phyloP scores from a whole-genome alignment of 2,329 filamentous ascomycete species.

The Berkeleyomyces rouxiae region DNA sequence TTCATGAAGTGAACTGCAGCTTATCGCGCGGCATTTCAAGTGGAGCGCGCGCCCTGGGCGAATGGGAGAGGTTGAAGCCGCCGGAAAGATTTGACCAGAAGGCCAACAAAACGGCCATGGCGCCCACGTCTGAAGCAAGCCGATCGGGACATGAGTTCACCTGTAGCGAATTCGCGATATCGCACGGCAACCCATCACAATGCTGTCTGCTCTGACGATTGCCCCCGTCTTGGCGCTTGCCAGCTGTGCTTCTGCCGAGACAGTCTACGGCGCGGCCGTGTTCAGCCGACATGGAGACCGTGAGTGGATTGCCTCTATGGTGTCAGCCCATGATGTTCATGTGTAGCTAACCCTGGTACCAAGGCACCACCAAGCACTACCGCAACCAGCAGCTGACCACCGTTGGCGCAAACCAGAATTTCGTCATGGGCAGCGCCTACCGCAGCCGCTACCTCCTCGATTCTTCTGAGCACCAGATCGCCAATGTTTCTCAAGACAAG shows the following conservation, averaged over 20 bases:
- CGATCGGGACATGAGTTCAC: too few relatives aligned
- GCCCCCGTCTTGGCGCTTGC: slow-evolving; percentile 9
- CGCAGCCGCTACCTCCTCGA: slow-evolving; percentile 16
- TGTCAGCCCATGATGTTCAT: neutral
- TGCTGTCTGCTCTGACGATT: slow-evolving; percentile 2
- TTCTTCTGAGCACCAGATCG: slow-evolving; percentile 19
- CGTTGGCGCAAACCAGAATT: slow-evolving; percentile 22
- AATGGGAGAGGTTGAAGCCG: neutral
- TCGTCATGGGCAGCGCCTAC: slow-evolving; percentile 17
- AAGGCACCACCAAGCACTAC: slow-evolving; percentile 24
- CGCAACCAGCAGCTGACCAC: slow-evolving; percentile 20
- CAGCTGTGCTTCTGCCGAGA: slow-evolving; percentile 19
- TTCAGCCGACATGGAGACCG: slow-evolving; percentile 23
- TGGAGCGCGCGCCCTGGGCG: neutral
- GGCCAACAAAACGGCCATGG: neutral
- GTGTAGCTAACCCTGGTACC: neutral
- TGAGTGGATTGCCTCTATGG: slow-evolving; percentile 14
- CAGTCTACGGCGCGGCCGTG: slow-evolving; percentile 21
- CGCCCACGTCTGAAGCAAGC: neutral
- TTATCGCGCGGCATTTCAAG: neutral
- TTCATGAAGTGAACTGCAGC: neutral
- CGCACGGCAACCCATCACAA: neutral
- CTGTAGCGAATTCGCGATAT: neutral
- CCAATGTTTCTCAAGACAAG: slow-evolving; percentile 21
- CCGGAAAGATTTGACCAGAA: neutral